These are phyloP conservation scores for Aspergillus panamensis DNA, from an alignment of 495 filamentous ascomycete species.

Conservation along the genomic window DNA sequence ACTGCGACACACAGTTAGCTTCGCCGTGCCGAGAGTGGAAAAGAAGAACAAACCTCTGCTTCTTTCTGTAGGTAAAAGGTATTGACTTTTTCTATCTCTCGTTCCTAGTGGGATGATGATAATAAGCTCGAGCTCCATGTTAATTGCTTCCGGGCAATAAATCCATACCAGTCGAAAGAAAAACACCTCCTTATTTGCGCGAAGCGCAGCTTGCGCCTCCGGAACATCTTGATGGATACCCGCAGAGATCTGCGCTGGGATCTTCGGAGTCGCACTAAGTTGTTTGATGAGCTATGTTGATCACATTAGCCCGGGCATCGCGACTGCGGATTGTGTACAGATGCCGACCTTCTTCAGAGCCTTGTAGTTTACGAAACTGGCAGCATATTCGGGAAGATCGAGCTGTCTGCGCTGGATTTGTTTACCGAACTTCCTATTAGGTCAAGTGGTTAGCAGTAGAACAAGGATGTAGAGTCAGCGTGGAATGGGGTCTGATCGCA, in stretches of 20 bases:
- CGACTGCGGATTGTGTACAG: neutral
- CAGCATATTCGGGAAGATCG: constrained; percentile 97
- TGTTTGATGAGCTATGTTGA: constrained; percentile 88
- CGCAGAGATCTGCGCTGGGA: constrained; percentile 67
- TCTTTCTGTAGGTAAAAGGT: constrained; percentile 97
- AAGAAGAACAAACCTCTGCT: constrained; percentile 67
- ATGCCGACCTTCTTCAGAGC: constrained; percentile 85
- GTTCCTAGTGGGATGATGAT: constrained; percentile 58
- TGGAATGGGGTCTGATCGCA: neutral
- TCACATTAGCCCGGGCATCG: constrained; percentile 11
- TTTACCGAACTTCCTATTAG: constrained; percentile 95
- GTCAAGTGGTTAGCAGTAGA: constrained; percentile 11
- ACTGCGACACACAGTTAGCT: constrained; percentile 47
- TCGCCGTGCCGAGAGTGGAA: neutral
- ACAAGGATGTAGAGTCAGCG: neutral
- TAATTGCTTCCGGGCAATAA: neutral
- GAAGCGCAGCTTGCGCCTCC: constrained; percentile 86
- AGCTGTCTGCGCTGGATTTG: constrained; percentile 98
- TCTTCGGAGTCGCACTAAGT: constrained; percentile 82
- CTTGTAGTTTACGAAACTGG: constrained; percentile 99
- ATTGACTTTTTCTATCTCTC: constrained; percentile 98
- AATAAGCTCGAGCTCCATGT: neutral
- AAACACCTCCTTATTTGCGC: constrained; percentile 97
- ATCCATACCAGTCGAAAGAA: constrained; percentile 84
- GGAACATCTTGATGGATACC: constrained; percentile 44